These are phyloP conservation scores for Tulasnella sp. DNA, from an alignment of 768 basidiomycete genomes.

Conservation along the genomic window DNA sequence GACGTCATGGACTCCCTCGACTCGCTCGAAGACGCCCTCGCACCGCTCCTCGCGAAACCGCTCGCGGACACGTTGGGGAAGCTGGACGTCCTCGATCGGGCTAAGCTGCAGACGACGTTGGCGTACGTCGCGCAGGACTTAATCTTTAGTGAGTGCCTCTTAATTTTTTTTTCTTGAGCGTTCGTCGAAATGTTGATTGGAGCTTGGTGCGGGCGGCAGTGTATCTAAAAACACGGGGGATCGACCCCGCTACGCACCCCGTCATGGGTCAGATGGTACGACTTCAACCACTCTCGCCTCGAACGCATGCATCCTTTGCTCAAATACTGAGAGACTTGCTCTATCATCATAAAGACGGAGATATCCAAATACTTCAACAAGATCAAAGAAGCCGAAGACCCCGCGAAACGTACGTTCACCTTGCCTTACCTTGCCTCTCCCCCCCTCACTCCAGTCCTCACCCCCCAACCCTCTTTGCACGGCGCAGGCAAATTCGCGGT, in stretches of 20 bases:
- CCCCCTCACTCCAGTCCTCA: too few relatives aligned
- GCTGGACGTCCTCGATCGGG: conserved; percentile 65
- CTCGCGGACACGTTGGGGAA: conserved; percentile 53
- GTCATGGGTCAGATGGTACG: conserved; percentile 61
- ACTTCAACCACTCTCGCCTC: neutral
- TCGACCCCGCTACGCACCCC: conserved; percentile 69
- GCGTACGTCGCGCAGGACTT: conserved; percentile 82
- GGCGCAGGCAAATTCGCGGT: conserved; percentile 38
- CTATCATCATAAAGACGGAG: conserved; percentile 46
- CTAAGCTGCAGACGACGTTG: conserved; percentile 64
- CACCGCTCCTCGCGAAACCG: conserved; percentile 53
- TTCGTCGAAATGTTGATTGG: too few relatives aligned
- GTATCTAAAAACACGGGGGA: conserved; percentile 66
- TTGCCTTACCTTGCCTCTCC: neutral
- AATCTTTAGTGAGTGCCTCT: conserved; percentile 70
- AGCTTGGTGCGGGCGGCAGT: conserved; percentile 33
- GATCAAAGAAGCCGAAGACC: conserved; percentile 62
- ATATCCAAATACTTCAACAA: conserved; percentile 75
- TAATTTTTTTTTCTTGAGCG: too few relatives aligned
- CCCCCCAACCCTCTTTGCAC: too few relatives aligned
- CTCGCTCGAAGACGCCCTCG: conserved; percentile 53
- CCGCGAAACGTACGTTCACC: conserved; percentile 39
- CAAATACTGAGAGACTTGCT: conserved; percentile 21
- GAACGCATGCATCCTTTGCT: neutral
- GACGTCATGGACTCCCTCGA: conserved; percentile 32